Base-by-base conservation (phyloP, 257 asterid species). In the Agastache rugosa region DNA sequence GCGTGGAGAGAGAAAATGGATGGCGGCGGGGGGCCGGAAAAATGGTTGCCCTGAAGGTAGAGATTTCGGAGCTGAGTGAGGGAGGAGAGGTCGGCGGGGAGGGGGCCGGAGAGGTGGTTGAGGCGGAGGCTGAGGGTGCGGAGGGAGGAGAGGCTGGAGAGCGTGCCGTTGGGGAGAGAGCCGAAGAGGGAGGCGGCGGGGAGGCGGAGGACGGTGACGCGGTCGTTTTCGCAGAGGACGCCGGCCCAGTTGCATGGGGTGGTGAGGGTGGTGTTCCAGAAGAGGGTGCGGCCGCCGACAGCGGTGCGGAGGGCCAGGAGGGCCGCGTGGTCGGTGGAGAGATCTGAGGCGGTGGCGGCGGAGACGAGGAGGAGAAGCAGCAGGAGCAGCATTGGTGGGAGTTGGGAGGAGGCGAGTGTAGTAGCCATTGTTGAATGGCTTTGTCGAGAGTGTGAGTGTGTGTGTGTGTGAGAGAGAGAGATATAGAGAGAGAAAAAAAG, bases 201-300 rank as follows among this genome's bases (percentile, higher is more conserved):
- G 62, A 92, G 89, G 62, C 93, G 94, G 73, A 92, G 91, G 2
- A 71, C 83, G 16, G 86, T 78, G 14, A 92, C 97, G 14, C 90
- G 87, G 85, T 71, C 66, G 78, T 84, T 70, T 47, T 87, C 84
- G 44, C 97, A 92, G 3, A 42, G 76, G 4, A 89, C 91, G 41
- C 97, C 97, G 0, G 75, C 76, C 95, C 94, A 91, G 72, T 47
- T 78, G 89, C 97, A 91, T 45, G 96, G 94, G 51, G 87, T 76
- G 63, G 83, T 4, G 35, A 25, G 58, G 41, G 87, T 59, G 47
- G 75, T 75, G 84, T 89, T 88, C 97, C 97, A 91, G 23, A 85
- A 67, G 41, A 85, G 56, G 16, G 93, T 79, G 17, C 96, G 92
- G 42, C 97, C 97, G 66, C 85, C 86, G 10, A 90, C 82, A 31